Base-by-base conservation (phyloP, 75 land plant genomes). In the Ceratopteris richardii region DNA sequence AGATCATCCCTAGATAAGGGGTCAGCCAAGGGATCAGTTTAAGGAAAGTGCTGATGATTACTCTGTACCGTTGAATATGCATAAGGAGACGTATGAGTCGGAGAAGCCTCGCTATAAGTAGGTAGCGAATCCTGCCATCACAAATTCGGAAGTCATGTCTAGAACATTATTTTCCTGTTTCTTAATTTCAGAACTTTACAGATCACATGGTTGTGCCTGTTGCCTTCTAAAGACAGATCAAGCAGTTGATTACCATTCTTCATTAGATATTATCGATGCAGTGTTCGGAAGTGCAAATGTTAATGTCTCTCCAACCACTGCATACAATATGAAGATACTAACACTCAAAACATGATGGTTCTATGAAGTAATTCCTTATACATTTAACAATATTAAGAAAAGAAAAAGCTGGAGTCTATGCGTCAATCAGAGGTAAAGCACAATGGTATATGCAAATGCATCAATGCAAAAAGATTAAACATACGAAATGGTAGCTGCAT, bases 91-190 rank as follows among this genome's bases (percentile, higher is more conserved):
- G 81, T 50, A 80, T 86, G 23, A 90, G 60, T 20, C 96, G 65
- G 43, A 90, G 60, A 51, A 90, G 69, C 61, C 96, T 79, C 28
- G 82, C 87, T 54, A 90, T 72, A 24, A 90, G 66, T 27, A 90
- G 80, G 62, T 90, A 90, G 19, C 96, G 91, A 33, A 90, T 90
- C 96, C 96, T 90, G 84, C 56, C 26, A 56, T 41, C n/a, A n/a
- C n/a, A n/a, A n/a, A n/a, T n/a, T n/a, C n/a, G n/a, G n/a, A 42
- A 42, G 16, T 16, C 16, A 12, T 52, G 19, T 21, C 20, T 12
- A 52, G 54, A 52, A 17, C 21, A 10, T 52, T 17, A 10, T 11
- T 13, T 17, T 10, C n/a, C 14, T 52, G n/a, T n/a, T n/a, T n/a
- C n/a, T n/a, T n/a, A n/a, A n/a, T n/a, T n/a, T n/a, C n/a, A n/a